Base-by-base conservation (phyloP, 805 yeast species). In the Metschnikowia picachoensis region DNA sequence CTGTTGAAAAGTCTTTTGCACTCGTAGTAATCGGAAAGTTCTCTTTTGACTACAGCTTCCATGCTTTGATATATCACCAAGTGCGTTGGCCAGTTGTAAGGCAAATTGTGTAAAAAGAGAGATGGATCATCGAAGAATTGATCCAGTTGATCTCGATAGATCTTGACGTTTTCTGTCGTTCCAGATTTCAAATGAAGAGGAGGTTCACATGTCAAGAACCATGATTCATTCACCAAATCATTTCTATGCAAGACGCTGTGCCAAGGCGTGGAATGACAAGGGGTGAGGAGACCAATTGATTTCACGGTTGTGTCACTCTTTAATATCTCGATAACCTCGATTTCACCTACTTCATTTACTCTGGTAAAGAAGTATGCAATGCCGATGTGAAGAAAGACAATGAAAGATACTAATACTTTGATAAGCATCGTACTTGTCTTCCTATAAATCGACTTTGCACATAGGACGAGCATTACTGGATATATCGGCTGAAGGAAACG, bases 191-290 rank as follows among this genome's bases (percentile, higher is more conserved):
- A 53, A 45, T 74, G 76, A 15, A 82, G 61, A 1, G 99, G 98
- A 0, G 99, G 99, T 47, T 89, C 95, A 64, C 99, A 94, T 0
- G 96, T 80, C 35, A 94, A 68, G 44, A 84, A 83, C 95, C 96
- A 87, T 11, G 78, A 75, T 0, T 61, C 55, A 14, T 48, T 31
- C 1, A 56, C 56, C 14, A 68, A 61, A 27, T 72, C 75, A 9
- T 69, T 62, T 17, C 86, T 67, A 59, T 91, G 96, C 35, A 94
- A 65, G 60, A 85, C 82, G 25, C 94, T 79, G 60, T 89, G 96
- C 82, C 94, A 87, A 2, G 99, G 99, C 0, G 97, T 92, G 0
- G 98, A 91, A 64, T 94, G 99, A 58, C 99, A 94, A 0, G 99
- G 99, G 60, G 91, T 89, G 13, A 94, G 64, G 55, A 94, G 87